phyloP scores from a whole-genome alignment of 805 yeast genomes.

The Schizosaccharomyces octosporus region DNA sequence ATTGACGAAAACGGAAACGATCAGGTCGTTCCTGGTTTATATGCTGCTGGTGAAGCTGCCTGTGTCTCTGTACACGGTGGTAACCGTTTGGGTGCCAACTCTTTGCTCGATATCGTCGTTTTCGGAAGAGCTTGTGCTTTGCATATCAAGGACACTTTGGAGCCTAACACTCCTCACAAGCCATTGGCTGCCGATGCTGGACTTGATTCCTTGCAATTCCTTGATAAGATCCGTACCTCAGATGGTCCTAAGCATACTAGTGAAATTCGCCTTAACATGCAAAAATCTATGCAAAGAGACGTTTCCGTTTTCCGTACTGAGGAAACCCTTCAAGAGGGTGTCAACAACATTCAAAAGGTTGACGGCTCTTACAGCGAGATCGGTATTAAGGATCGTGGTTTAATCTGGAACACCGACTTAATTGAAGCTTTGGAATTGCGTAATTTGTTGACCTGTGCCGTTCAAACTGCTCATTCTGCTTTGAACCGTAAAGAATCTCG shows the following conservation, averaged over 20 bases:
- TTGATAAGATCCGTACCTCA: constrained; percentile 71
- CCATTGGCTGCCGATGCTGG: constrained; percentile 72
- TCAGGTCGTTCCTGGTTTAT: constrained; percentile 69
- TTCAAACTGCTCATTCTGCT: constrained; percentile 84
- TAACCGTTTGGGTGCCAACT: constrained; percentile 96
- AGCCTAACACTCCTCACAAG: constrained; percentile 72
- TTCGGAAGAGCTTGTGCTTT: constrained; percentile 96
- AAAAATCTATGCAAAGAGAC: constrained; percentile 84
- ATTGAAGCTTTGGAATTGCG: constrained; percentile 90
- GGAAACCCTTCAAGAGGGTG: constrained; percentile 79
- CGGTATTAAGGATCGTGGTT: constrained; percentile 79
- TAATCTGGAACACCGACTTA: constrained; percentile 96
- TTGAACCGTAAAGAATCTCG: constrained; percentile 90
- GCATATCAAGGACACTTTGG: constrained; percentile 59
- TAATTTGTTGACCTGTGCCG: constrained; percentile 88
- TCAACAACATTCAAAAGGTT: constrained; percentile 43
- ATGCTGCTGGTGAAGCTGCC: constrained; percentile 97
- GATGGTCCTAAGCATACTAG: constrained; percentile 65
- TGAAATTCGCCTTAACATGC: constrained; percentile 75
- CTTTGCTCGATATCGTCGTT: constrained; percentile 83
- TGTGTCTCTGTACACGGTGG: constrained; percentile 99
- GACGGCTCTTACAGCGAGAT: constrained; percentile 53
- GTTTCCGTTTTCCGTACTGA: constrained; percentile 93
- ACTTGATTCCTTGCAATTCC: constrained; percentile 65
- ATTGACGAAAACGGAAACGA: constrained; percentile 72